Evolutionary conservation across 106 monocot genomes (phyloP).

Genomic region (Ottelia alismoides): DNA sequence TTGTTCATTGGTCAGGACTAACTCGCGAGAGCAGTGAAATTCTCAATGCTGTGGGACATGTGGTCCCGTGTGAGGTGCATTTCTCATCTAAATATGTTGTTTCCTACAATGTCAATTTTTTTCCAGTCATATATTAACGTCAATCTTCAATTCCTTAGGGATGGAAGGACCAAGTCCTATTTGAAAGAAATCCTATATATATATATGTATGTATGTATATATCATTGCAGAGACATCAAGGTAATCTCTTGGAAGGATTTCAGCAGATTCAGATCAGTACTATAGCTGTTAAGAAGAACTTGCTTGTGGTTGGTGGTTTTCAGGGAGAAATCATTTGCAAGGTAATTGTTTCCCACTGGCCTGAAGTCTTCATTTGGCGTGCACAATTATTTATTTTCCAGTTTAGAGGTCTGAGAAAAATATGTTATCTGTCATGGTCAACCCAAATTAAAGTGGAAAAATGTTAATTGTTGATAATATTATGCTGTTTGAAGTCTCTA

Average conservation of each 20-base stretch:
- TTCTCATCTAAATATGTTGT: not conserved
- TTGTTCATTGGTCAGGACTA: conserved; percentile 27
- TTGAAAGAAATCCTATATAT: too few relatives aligned
- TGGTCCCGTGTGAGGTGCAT: conserved; percentile 28
- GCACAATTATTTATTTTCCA: too few relatives aligned
- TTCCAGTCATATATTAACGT: not conserved
- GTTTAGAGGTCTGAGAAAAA: too few relatives aligned
- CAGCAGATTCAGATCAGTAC: conserved; percentile 29
- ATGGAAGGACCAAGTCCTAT: too few relatives aligned
- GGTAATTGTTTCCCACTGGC: too few relatives aligned
- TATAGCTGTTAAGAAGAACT: conserved; percentile 26
- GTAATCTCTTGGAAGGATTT: conserved; percentile 23
- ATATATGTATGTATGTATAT: too few relatives aligned
- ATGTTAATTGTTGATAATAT: too few relatives aligned
- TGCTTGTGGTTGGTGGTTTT: conserved; percentile 39
- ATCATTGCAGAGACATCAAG: conserved; percentile 31
- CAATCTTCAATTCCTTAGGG: not conserved
- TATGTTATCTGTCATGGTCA: too few relatives aligned
- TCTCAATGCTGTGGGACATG: conserved; percentile 24
- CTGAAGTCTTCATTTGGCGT: too few relatives aligned
- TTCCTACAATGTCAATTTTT: not conserved
- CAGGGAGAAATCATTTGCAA: conserved; percentile 49
- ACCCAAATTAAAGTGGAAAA: too few relatives aligned
- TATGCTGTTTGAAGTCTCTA: too few relatives aligned
- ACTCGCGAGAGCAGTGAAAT: conserved; percentile 6